Evolutionary conservation across 148 eudicot genomes (phyloP).

Genomic region (Rhododendron mucronatum): DNA sequence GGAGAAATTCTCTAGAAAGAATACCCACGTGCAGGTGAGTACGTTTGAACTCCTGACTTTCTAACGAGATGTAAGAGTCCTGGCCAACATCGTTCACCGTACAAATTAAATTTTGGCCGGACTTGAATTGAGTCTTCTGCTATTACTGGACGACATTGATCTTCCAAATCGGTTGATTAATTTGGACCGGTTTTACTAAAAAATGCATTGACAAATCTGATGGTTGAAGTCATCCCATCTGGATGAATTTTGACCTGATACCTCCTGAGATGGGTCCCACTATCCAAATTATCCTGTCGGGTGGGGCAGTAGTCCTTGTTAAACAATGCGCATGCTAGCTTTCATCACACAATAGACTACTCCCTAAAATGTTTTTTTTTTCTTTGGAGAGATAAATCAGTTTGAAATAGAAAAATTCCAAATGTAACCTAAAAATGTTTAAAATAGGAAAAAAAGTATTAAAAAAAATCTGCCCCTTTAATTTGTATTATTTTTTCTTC

Average conservation of each 20-base stretch:
- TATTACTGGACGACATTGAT: background rate
- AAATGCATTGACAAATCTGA: background rate
- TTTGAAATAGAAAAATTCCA: no score
- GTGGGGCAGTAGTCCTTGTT: background rate
- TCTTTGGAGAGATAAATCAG: no score
- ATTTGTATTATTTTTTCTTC: background rate
- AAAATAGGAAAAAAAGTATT: background rate
- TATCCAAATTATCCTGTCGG: background rate
- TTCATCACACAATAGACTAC: background rate
- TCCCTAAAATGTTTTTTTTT: background rate
- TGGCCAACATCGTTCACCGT: no score
- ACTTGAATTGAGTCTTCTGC: no score
- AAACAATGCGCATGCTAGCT: background rate
- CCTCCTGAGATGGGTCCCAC: background rate
- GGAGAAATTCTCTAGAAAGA: no score
- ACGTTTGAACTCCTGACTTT: no score
- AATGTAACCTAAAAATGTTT: background rate
- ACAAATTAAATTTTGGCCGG: no score
- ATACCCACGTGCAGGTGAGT: fast-evolving
- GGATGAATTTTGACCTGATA: background rate
- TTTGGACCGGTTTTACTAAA: background rate
- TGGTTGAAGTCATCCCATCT: constrained; percentile 1
- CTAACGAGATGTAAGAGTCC: no score
- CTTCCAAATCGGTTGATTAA: background rate
- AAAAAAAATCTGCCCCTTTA: background rate